Conservation (phyloP, 1,284 basidiomycete species). For the Trametes polyzona region DNA sequence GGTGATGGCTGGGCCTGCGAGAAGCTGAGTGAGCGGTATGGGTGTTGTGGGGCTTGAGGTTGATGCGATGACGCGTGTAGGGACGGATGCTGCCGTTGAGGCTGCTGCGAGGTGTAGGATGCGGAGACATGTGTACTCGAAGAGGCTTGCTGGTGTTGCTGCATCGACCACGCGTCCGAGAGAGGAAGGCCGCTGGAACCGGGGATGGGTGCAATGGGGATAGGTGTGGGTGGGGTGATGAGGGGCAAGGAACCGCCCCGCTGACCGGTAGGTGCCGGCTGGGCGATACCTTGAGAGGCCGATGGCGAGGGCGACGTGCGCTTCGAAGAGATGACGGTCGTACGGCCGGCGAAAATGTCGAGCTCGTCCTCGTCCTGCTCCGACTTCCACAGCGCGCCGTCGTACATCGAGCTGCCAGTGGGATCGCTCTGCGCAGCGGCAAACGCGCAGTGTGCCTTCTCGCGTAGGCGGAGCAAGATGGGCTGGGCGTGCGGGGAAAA, state of each 20-base stretch:
- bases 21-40: slow-evolving; percentile 17
- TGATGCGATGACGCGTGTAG: slow-evolving; percentile 5
- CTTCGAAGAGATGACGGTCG: slow-evolving; percentile 46
- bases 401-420: slow-evolving; percentile 12
- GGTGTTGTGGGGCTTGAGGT: slow-evolving; percentile 8
- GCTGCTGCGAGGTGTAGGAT: slow-evolving; percentile 2
- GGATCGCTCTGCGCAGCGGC: slow-evolving; percentile 25
- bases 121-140: slow-evolving; percentile 2
- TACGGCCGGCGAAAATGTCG: slow-evolving; percentile 60
- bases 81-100: slow-evolving; percentile 1
- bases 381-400: slow-evolving; percentile 31
- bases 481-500: slow-evolving; percentile 22
- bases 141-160: not conserved
- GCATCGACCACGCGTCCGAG: slow-evolving; percentile 16
- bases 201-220: slow-evolving; percentile 16
- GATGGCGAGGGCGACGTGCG: slow-evolving; percentile 29
- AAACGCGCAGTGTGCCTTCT: slow-evolving; percentile 35
- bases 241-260: slow-evolving; percentile 7
- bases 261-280: not conserved
- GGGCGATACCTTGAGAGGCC: not conserved
- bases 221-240: slow-evolving; percentile 21
- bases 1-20: slow-evolving; percentile 13
- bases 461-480: slow-evolving; percentile 31
- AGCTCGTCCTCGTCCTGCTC: slow-evolving; percentile 63
- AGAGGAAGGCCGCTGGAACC: slow-evolving; percentile 10